A percentile compares a stretch with the other conserved stretches of the same genome.
Evolutionary conservation across 2,329 filamentous ascomycete genomes (phyloP).

Genomic region (Nothophaeocryptopus gaeumannii): DNA sequence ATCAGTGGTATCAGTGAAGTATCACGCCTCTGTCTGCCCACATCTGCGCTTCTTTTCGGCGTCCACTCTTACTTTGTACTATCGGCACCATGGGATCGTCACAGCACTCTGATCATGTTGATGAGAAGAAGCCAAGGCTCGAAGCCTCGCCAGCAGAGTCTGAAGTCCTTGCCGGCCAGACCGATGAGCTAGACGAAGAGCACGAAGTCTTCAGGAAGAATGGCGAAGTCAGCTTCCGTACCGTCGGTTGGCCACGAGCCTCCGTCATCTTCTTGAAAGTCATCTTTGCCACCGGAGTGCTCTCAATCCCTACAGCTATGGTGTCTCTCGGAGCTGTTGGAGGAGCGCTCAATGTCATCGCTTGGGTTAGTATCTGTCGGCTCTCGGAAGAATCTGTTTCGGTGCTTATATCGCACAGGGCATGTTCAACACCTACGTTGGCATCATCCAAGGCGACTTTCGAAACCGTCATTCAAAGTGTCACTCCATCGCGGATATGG

Average conservation of each 20-base stretch:
- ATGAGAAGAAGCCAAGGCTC: conserved; percentile 2
- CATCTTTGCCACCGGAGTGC: conserved; percentile 50
- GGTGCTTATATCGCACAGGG: neutral
- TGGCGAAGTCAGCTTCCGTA: conserved; percentile 52
- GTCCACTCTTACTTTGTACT: neutral
- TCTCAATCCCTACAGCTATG: conserved; percentile 51
- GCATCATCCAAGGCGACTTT: conserved; percentile 39
- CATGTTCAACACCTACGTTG: conserved; percentile 3
- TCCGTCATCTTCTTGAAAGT: conserved; percentile 54
- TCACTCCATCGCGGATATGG: conserved; percentile 58
- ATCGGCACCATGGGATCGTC: neutral
- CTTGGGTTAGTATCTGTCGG: conserved; percentile 34
- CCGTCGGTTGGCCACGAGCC: conserved; percentile 53
- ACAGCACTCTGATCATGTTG: neutral
- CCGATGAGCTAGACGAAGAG: conserved; percentile 31
- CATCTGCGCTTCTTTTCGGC: neutral
- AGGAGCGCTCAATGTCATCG: conserved; percentile 48
- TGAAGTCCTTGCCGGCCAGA: conserved; percentile 17
- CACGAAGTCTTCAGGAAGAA: conserved; percentile 52
- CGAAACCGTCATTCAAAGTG: conserved; percentile 50
- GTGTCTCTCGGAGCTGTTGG: conserved; percentile 48
- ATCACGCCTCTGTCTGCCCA: neutral
- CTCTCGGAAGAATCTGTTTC: conserved; percentile 44
- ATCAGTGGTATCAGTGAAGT: no score
- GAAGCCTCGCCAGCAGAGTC: neutral